Conservation (phyloP, 768 basidiomycete genomes). For the Steccherinum ochraceum region DNA sequence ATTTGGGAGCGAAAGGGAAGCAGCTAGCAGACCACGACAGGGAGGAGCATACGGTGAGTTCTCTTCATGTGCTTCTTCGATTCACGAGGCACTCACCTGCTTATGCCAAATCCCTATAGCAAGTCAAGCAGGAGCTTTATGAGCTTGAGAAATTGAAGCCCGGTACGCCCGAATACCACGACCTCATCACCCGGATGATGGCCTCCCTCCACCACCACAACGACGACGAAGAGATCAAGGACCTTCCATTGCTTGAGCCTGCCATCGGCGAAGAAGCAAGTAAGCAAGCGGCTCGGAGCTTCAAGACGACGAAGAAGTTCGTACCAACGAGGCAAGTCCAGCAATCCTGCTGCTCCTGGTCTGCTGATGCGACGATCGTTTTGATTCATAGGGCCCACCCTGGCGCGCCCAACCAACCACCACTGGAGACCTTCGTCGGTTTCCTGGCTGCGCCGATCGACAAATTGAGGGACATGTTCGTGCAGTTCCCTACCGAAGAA, state of each 20-base stretch:
- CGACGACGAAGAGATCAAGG: slow-evolving; percentile 50
- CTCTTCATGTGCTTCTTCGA: background rate
- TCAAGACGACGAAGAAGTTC: slow-evolving; percentile 55
- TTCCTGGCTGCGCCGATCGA: slow-evolving; percentile 52
- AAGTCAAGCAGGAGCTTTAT: slow-evolving; percentile 35
- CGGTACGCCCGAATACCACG: slow-evolving; percentile 38
- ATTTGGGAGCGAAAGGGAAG: slow-evolving; percentile 45
- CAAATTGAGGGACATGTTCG: slow-evolving; percentile 50
- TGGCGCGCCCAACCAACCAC: slow-evolving; percentile 47
- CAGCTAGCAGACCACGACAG: slow-evolving; percentile 50
- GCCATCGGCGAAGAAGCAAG: slow-evolving; percentile 39
- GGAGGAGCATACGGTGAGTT: slow-evolving; percentile 45
- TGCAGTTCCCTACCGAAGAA: slow-evolving; percentile 48
- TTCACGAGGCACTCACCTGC: background rate
- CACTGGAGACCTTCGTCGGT: slow-evolving; percentile 52
- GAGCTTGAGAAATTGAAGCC: slow-evolving; percentile 38
- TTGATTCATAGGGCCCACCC: slow-evolving; percentile 38
- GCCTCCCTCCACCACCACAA: slow-evolving; percentile 45
- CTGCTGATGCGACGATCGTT: background rate
- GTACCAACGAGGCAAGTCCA: slow-evolving; percentile 54
- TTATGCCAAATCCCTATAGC: slow-evolving; percentile 13
- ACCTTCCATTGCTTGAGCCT: slow-evolving; percentile 48
- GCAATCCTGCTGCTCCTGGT: background rate
- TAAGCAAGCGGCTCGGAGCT: slow-evolving; percentile 37
- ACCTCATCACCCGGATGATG: slow-evolving; percentile 39